phyloP scores from a whole-genome alignment of 2,329 filamentous ascomycete genomes.

The Mollisiaceae sp. region DNA sequence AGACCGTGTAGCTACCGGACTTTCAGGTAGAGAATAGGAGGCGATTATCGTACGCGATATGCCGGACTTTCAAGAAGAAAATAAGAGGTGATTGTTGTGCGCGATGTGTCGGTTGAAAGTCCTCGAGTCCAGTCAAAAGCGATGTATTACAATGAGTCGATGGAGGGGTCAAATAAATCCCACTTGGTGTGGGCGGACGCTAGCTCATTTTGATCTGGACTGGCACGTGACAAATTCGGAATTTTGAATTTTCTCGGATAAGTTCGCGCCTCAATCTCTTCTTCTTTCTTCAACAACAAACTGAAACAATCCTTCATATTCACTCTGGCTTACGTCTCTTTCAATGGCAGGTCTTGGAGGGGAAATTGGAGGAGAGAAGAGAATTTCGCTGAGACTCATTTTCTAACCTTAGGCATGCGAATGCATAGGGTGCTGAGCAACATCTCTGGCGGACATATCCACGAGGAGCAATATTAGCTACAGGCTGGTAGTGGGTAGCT shows the following conservation, averaged over 20 bases:
- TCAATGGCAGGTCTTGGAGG: constrained; percentile 67
- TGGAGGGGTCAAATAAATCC: constrained; percentile 13
- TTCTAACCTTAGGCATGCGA: constrained; percentile 53
- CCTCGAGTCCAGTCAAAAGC: constrained; percentile 23
- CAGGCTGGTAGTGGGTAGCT: not conserved
- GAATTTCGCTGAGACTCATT: constrained; percentile 62
- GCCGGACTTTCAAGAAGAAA: too few relatives aligned
- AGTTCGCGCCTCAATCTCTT: constrained; percentile 28
- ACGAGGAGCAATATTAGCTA: constrained; percentile 17
- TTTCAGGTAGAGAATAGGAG: too few relatives aligned
- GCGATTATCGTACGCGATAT: not conserved
- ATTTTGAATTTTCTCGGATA: constrained; percentile 18
- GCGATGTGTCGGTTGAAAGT: not conserved
- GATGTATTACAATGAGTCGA: constrained; percentile 26
- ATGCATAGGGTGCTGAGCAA: constrained; percentile 38
- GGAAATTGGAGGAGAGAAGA: constrained; percentile 71
- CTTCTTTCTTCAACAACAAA: constrained; percentile 49
- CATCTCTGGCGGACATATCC: constrained; percentile 10
- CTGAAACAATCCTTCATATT: constrained; percentile 61
- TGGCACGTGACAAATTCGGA: not conserved
- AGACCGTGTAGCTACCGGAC: not conserved
- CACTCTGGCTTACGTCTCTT: constrained; percentile 65
- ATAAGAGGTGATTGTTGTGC: not conserved
- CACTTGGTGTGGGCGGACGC: not conserved
- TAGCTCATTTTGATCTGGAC: too few relatives aligned